Evolutionary conservation across 768 basidiomycete species (phyloP), one percentile per base, ranked within the genome.

Genomic region (Auricularia heimuer): DNA sequence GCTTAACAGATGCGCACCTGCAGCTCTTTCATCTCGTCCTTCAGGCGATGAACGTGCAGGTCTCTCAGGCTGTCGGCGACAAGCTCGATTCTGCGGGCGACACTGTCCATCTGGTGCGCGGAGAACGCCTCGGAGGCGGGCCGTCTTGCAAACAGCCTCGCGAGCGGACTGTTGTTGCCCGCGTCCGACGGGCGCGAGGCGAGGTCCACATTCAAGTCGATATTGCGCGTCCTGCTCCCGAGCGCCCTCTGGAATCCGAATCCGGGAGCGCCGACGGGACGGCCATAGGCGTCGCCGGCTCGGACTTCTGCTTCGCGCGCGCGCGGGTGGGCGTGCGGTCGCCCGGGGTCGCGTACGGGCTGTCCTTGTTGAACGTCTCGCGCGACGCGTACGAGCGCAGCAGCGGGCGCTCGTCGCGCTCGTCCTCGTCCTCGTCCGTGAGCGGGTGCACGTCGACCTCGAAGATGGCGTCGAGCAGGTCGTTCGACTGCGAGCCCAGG

Each of bases 11-110:
- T 33, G 3, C 79, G 61, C 56, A 88, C 89, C 81, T 89, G 88
- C 35, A 92, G 74, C 71, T 92, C 91, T 72, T 85, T 90, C 83
- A 94, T 88, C 73, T 93, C 90, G 2, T 88, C 87, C 73, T 83
- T 87, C 44, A 94, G 75, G 67, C 75, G 81, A 42, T 82, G 79
- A 21, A 90, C 82, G 6, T 90, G 89, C 67, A 90, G 68, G 54
- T 82, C 79, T 36, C 80, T 79, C 56, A 88, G 80, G 62, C 85
- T 84, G 58, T 89, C 87, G 65, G 91, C 70, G 65, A 89, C 70
- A 29, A 75, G 73, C 73, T 92, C 88, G 47, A 92, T 72, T 65
- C 80, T 79, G 68, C 76, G 47, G 6, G 47, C 14, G 47, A 51
- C 47, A 18, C 18, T 3, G 21, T 51, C 47, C 4, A 51, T 6